Evolutionary conservation across 78 protist genomes (phyloP).

Genomic region (Bigelowiella natans): DNA sequence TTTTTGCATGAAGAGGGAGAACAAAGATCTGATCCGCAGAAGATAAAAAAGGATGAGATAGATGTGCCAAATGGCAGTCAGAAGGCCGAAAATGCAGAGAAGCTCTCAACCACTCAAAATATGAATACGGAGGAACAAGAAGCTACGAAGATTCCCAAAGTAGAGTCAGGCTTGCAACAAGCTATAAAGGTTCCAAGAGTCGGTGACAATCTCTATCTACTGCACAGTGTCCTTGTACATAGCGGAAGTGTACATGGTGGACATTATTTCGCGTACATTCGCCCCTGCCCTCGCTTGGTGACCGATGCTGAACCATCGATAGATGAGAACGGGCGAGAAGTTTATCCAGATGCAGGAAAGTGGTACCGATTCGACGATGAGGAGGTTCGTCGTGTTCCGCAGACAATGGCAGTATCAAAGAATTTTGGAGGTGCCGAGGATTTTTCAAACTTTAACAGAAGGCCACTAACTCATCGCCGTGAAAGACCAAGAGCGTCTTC

Average conservation of each 20-base stretch:
- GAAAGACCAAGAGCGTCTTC: not conserved
- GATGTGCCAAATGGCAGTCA: not conserved
- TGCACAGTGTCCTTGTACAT: slow-evolving; percentile 82
- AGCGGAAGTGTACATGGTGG: slow-evolving; percentile 86
- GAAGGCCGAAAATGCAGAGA: not conserved
- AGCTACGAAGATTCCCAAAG: not conserved
- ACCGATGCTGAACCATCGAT: not conserved
- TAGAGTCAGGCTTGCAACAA: not conserved
- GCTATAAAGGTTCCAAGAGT: not conserved
- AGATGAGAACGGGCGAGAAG: not conserved
- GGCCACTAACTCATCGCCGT: not conserved
- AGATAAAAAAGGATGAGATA: not conserved
- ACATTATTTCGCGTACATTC: slow-evolving; percentile 82
- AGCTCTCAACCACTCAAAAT: not conserved
- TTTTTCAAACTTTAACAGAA: not conserved
- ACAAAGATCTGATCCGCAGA: not conserved
- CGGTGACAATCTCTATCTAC: slow-evolving; percentile 17
- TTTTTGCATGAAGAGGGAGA: slow-evolving; percentile 17
- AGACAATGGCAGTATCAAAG: not conserved
- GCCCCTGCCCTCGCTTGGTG: slow-evolving; percentile 35
- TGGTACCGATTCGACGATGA: not conserved
- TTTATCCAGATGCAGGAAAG: not conserved
- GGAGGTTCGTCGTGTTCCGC: not conserved
- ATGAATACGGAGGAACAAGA: not conserved
- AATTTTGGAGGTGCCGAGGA: not conserved